These are phyloP conservation scores for Neophaeococcomyces aloes DNA, from an alignment of 2,329 filamentous ascomycete genomes.

Conservation along the genomic window DNA sequence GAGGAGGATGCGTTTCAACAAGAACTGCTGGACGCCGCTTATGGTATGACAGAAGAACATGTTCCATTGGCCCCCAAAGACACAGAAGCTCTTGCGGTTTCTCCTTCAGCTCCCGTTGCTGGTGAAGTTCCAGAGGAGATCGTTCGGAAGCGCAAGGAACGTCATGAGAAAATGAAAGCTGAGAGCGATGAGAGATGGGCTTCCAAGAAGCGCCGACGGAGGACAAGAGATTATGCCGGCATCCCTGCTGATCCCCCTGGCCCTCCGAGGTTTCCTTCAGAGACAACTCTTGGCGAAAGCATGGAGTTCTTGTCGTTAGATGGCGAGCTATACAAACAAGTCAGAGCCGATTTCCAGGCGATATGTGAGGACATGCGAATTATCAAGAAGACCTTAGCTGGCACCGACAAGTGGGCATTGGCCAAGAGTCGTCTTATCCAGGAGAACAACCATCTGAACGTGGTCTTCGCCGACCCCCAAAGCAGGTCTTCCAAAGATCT, in stretches of 20 bases:
- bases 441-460: constrained; percentile 53
- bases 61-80: constrained; percentile 1
- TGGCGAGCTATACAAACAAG: constrained; percentile 49
- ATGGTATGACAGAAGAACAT: constrained; percentile 23
- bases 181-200: constrained; percentile 54
- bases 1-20: constrained; percentile 14
- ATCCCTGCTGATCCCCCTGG: constrained; percentile 57
- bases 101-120: background rate
- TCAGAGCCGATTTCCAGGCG: constrained; percentile 56
- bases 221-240: constrained; percentile 58
- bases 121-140: constrained; percentile 35
- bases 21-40: constrained; percentile 22
- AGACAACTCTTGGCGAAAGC: constrained; percentile 71
- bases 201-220: constrained; percentile 55
- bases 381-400: constrained; percentile 65
- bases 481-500: constrained; percentile 53
- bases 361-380: constrained; percentile 60
- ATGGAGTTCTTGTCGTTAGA: constrained; percentile 59
- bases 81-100: too few relatives aligned
- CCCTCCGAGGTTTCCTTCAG: constrained; percentile 65
- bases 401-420: constrained; percentile 61
- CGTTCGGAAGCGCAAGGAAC: constrained; percentile 43
- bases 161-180: constrained; percentile 44
- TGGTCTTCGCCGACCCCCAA: constrained; percentile 48
- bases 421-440: constrained; percentile 58